Evolutionary conservation across 371 early-diverging fungal genomes (phyloP).

Genomic region (Neoconidiobolus thromboides): DNA sequence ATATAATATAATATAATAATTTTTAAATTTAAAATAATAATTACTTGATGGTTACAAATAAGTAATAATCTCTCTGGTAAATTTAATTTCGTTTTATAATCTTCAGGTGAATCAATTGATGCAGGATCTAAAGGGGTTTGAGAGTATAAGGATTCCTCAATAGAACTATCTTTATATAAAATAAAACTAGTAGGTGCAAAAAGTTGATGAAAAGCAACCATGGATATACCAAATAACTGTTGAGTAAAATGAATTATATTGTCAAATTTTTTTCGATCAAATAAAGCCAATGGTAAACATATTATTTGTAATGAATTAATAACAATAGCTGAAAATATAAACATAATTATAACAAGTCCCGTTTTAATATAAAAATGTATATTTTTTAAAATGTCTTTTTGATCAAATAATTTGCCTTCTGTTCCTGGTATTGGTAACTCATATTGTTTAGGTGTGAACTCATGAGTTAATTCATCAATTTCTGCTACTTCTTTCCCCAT

Average conservation of each 20-base stretch:
- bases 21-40: constrained; percentile 12
- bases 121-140: constrained; percentile 5
- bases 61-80: constrained; percentile 27
- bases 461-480: too few relatives aligned
- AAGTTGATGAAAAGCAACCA: constrained; percentile 34
- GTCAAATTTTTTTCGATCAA: neutral
- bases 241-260: constrained; percentile 7
- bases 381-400: neutral
- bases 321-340: neutral
- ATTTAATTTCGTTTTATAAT: constrained; percentile 8
- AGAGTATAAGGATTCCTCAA: constrained; percentile 12
- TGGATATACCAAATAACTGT: constrained; percentile 33
- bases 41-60: constrained; percentile 56
- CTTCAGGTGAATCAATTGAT: constrained; percentile 8
- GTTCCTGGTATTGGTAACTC: neutral
- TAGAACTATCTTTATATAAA: constrained; percentile 27
- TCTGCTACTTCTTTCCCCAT: too few relatives aligned
- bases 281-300: neutral
- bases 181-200: constrained; percentile 42
- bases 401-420: neutral
- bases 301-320: neutral
- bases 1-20: constrained; percentile 6
- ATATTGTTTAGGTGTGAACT: neutral
- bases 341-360: neutral
- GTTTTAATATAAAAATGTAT: neutral